Base-by-base conservation (phyloP, 2,329 filamentous ascomycete species). In the Talaromyces funiculosus region DNA sequence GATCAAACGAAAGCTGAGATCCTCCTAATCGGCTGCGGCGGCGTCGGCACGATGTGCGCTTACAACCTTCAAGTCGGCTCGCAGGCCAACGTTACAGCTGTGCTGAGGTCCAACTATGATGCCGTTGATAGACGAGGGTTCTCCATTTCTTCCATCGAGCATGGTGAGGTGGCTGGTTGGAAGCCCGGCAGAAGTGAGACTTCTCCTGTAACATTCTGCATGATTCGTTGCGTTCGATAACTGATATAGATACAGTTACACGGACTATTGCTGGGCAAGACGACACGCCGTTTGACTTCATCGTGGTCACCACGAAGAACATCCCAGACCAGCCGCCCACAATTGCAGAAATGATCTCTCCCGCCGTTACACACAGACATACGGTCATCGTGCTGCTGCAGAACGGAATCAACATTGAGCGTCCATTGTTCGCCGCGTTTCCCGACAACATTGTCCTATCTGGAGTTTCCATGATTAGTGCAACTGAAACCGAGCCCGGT, bases 361-460 rank as follows among this genome's bases (percentile, higher is more conserved):
- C 81, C 0, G 82, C 82, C 3, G 72, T 86, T 0, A 81, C 78
- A 0, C 73, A 75, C 1, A 75, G 74, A 4, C 71, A 77, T 26
- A 84, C 82, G 0, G 75, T 74, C 47, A 79, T 86, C 51, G 73
- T 85, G 1, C 76, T 86, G 8, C 70, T 83, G 3, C 84, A 86
- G 63, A 86, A 86, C 65, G 84, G 84, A 2, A 72, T 86, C 37
- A 84, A 85, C 66, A 85, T 86, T 64, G 82, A 86, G 64, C 78
- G 75, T 57, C 81, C 82, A 0, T 64, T 86, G 26, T 67, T 82
- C 18, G 60, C 67, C 0, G 69, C 72, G 0, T 85, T 85, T 65
- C 83, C 84, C 1, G 62, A 68, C 4, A 85, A 83, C 63, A 67
- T 78, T 1, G 66, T 85, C 4, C 73, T 86, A 2, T 81, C 78